Base-by-base conservation (phyloP, 2,329 filamentous ascomycete species). In the Penicillium aurantiogriseum region DNA sequence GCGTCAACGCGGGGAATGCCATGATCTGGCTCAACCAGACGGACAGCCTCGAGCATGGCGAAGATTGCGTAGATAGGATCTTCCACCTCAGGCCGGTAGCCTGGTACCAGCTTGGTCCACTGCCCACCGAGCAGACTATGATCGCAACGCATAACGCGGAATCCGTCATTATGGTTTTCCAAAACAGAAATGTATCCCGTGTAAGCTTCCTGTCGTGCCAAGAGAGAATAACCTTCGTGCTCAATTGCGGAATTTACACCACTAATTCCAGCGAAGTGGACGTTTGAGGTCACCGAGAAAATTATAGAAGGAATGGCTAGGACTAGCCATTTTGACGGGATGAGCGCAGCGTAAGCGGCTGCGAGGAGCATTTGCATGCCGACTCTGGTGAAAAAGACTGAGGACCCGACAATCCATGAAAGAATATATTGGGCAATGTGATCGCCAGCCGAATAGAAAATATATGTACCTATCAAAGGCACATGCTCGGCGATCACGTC, bases 51-150 rank as follows among this genome's bases (percentile, higher is more conserved):
- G 1, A 99, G 84, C 83, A 96, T 95, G 27, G 91, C 88, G 72
- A 99, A 99, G n/a, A 97, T 89, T 10, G 91, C 88, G 71, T 97
- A 99, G 55, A 99, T 91, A 0, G 93, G 91, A 75, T 99, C 94
- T 11, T 85, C 84, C 19, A 91, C 78, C 44, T 82, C 73, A 1
- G 81, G 83, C 70, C 77, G 50, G 76, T 80, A 58, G 71, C 87
- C 74, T 67, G 74, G 62, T 21, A 69, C 64, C 76, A 78, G 64
- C 40, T 80, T 80, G 13, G 88, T 83, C 93, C 93, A 99, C 75
- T 97, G 90, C 36, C 94, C 94, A 40, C 94, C 94, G 1, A 99
- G 82, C 33, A 99, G 81, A 68, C 92, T 96, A 74, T 99, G 94
- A 68, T 97, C 94, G 72, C 92, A 97, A 59, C 94, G 86, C 81